Base-by-base conservation (phyloP, 2,329 filamentous ascomycete species). In the Aspergillus aculeatus region DNA sequence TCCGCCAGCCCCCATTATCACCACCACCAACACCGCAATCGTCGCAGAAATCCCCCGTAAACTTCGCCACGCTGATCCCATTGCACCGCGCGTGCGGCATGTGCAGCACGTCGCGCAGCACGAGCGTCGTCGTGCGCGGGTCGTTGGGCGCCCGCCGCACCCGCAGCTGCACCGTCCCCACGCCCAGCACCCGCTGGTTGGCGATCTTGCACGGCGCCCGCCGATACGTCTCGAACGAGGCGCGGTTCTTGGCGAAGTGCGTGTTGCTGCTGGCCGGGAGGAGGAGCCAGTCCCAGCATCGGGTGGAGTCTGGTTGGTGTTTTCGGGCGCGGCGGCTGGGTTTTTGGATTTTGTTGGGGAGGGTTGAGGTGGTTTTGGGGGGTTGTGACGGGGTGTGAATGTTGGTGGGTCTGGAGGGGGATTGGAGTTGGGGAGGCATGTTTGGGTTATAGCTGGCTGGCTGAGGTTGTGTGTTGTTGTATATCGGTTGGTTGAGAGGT, bases 181-280 rank as follows among this genome's bases (percentile, higher is more conserved):
- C 58, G 21, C 66, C 66, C 21, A 68, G 58, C 5, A 68, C 64
- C 4, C 63, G 62, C 7, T 31, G 49, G n/a, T 52, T 54, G 21
- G 47, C 59, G 48, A 68, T 56, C 21, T 64, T 63, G 11, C 63
- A 54, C 19, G 66, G 66, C 3, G 65, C 62, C 3, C 66, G 66
- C 1, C 63, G 64, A 57, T 68, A 68, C 21, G 54, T 63, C 24
- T 26, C 48, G 52, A 68, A 68, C 12, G 65, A 57, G 4, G 64
- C 53, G 16, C 66, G 64, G 62, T 68, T 68, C 44, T 66, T 65
- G 51, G 66, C 66, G 62, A 63, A 66, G 59, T 68, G 66, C 3
- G 51, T 59, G 52, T 64, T 68, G 26, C 64, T 65, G 12, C 35
- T 31, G 19, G 54, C 56, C 12, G 66, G 50, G 29, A 68, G 60